Percentiles rank a stretch among this genome's conserved stretches.
phyloP scores from a whole-genome alignment of 2,329 filamentous ascomycete genomes.

The Colletotrichum simmondsii region DNA sequence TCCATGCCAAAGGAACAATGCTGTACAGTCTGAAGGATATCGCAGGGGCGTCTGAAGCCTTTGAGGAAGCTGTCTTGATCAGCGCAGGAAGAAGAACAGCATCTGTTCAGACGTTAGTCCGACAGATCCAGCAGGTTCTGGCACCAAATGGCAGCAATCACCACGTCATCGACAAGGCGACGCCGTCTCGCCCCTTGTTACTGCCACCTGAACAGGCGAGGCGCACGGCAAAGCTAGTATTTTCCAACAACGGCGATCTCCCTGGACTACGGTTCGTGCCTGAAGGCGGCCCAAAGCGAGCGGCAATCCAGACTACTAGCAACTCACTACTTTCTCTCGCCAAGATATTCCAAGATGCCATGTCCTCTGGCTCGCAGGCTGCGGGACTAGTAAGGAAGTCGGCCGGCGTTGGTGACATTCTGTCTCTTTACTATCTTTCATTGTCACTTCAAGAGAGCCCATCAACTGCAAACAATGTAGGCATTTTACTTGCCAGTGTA shows the following conservation, averaged over 20 bases:
- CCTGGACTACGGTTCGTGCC: slow-evolving; percentile 82
- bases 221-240: slow-evolving; percentile 84
- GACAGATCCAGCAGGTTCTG: slow-evolving; percentile 78
- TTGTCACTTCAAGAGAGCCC: slow-evolving; percentile 94
- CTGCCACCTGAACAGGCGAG: slow-evolving; percentile 86
- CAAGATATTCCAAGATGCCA: slow-evolving; percentile 97
- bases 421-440: slow-evolving; percentile 95
- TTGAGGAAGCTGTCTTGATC: slow-evolving; percentile 94
- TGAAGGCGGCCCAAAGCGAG: slow-evolving; percentile 77
- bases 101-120: slow-evolving; percentile 83
- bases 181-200: slow-evolving; percentile 68
- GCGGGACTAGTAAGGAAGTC: slow-evolving; percentile 68
- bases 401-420: slow-evolving; percentile 87
- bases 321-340: slow-evolving; percentile 94
- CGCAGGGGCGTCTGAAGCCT: slow-evolving; percentile 82
- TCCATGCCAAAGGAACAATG: slow-evolving; percentile 99
- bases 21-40: slow-evolving; percentile 91
- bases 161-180: slow-evolving; percentile 44
- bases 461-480: slow-evolving; percentile 97
- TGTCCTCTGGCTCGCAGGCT: slow-evolving; percentile 77
- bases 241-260: slow-evolving; percentile 78
- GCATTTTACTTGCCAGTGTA: slow-evolving; percentile 94
- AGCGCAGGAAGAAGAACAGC: slow-evolving; percentile 78
- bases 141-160: slow-evolving; percentile 47
- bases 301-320: slow-evolving; percentile 91